A percentile compares a stretch with the other conserved stretches of the same genome.
Conservation (phyloP, 2,329 filamentous ascomycete species). For the Fusarium scirpi region DNA sequence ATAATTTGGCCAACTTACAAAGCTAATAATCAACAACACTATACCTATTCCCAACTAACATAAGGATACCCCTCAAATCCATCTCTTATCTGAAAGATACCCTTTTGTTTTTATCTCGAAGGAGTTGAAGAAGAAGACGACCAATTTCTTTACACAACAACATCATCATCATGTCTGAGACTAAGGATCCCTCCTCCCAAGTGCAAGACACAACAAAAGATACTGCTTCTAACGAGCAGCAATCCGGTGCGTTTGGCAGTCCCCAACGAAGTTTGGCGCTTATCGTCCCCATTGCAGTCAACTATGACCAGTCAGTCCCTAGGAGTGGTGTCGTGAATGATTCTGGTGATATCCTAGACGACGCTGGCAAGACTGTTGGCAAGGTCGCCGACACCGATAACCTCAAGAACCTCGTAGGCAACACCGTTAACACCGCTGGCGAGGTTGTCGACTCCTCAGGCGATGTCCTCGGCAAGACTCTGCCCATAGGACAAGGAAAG, state of each 20-base stretch:
- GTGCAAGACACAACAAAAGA: constrained; percentile 50
- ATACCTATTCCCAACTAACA: constrained; percentile 31
- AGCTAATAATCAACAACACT: constrained; percentile 26
- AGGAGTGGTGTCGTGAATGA: constrained; percentile 59
- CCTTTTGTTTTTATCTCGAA: constrained; percentile 32
- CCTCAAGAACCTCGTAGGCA: constrained; percentile 56
- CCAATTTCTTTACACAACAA: background rate
- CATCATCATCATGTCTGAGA: constrained; percentile 15
- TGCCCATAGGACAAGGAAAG: constrained; percentile 47
- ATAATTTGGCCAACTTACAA: constrained; percentile 32
- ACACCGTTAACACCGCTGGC: constrained; percentile 53
- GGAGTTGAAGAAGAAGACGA: constrained; percentile 16
- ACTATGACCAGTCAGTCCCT: constrained; percentile 47
- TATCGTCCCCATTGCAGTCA: constrained; percentile 48
- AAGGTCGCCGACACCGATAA: constrained; percentile 56
- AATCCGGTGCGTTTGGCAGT: constrained; percentile 48
- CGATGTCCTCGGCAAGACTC: constrained; percentile 58
- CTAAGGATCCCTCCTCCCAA: constrained; percentile 46
- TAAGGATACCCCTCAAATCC: constrained; percentile 30
- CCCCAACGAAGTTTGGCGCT: constrained; percentile 42
- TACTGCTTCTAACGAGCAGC: constrained; percentile 43
- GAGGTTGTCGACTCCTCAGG: constrained; percentile 54
- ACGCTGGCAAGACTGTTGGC: constrained; percentile 58
- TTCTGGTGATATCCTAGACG: constrained; percentile 59
- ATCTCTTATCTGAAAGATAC: constrained; percentile 32